Conservation (phyloP, 345 rosid species). For the Murraya paniculata region DNA sequence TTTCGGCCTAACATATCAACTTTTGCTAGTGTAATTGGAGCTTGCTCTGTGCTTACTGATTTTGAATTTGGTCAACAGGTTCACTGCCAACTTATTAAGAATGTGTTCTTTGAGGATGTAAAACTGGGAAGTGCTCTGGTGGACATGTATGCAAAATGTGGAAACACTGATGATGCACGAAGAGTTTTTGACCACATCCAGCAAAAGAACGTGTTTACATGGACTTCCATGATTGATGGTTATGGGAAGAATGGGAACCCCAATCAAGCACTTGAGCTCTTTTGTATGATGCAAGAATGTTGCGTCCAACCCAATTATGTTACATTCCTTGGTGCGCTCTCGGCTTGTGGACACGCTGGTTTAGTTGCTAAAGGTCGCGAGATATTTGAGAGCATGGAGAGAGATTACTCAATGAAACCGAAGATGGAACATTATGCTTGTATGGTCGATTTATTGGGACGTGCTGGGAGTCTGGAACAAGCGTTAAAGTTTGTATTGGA, state of each 20-base stretch:
- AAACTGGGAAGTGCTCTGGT: conserved; percentile 85
- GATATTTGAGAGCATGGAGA: conserved; percentile 79
- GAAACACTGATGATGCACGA: conserved; percentile 59
- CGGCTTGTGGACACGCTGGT: conserved; percentile 89
- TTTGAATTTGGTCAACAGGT: conserved; percentile 67
- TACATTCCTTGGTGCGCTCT: conserved; percentile 83
- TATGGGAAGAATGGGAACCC: conserved; percentile 82
- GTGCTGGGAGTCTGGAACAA: conserved; percentile 59
- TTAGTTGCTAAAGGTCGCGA: conserved; percentile 62
- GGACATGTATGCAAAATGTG: conserved; percentile 92
- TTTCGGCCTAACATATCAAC: conserved; percentile 68
- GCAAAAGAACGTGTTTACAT: conserved; percentile 73
- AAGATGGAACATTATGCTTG: conserved; percentile 94
- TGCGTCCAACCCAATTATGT: conserved; percentile 60
- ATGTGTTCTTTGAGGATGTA: conserved; percentile 40
- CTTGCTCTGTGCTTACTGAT: conserved; percentile 68
- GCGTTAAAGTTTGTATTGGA: conserved; percentile 62
- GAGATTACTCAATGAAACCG: conserved; percentile 58
- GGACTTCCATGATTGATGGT: conserved; percentile 99
- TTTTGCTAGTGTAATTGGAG: conserved; percentile 81
- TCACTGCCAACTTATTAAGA: conserved; percentile 72
- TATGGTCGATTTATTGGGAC: conserved; percentile 87
- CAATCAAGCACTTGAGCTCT: conserved; percentile 69
- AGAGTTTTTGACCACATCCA: conserved; percentile 60
- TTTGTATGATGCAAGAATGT: conserved; percentile 47